These are phyloP conservation scores for Xerophyta viscosa DNA, from an alignment of 106 monocot species.

Conservation along the genomic window DNA sequence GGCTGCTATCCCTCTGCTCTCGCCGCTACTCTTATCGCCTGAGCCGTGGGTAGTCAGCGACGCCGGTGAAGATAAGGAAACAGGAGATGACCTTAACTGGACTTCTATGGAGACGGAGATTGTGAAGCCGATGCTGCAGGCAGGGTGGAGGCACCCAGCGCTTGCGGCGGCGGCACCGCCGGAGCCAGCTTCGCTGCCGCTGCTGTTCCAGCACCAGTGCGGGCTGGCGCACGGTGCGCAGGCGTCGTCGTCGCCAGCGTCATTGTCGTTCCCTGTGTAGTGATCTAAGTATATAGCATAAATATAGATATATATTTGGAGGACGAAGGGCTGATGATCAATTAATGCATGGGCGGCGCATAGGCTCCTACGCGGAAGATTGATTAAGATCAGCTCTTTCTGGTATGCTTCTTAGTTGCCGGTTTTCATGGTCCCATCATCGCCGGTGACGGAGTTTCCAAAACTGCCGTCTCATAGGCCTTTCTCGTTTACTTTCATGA, in stretches of 20 bases:
- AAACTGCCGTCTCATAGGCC: no score
- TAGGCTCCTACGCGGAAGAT: no score
- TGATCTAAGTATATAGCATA: no score
- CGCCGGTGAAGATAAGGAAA: not conserved
- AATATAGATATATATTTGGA: no score
- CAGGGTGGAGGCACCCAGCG: constrained; percentile 25
- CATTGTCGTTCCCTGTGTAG: not conserved
- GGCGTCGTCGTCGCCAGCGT: not conserved
- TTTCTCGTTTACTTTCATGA: no score
- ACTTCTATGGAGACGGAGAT: not conserved
- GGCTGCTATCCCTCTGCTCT: constrained; percentile 22
- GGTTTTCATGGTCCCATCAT: no score
- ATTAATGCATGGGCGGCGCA: no score
- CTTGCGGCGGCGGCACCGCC: constrained; percentile 7
- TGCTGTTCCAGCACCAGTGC: constrained; percentile 19
- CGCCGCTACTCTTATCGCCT: constrained; percentile 19
- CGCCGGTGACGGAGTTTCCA: no score
- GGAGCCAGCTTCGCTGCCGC: constrained; percentile 20
- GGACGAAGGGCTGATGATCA: no score
- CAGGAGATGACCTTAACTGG: not conserved
- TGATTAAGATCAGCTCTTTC: no score
- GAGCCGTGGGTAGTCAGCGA: not conserved
- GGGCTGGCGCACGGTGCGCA: not conserved
- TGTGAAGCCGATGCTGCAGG: not conserved
- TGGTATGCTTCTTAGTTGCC: no score